Evolutionary conservation across 2,329 filamentous ascomycete genomes (phyloP).

Genomic region (Metarhizium rileyi): DNA sequence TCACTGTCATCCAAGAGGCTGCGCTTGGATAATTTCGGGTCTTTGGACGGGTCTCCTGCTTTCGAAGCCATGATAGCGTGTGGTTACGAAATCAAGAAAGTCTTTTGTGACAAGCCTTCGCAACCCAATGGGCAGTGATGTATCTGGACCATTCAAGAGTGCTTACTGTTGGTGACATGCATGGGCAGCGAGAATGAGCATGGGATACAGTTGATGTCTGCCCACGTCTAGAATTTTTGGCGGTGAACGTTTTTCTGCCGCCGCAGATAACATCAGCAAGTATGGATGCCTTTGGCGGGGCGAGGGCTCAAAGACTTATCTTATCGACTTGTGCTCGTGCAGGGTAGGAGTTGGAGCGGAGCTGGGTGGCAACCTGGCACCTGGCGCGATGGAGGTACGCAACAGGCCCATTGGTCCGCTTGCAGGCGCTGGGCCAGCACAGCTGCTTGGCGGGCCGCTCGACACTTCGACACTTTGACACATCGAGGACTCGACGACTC

Average conservation of each 20-base stretch:
- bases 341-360: too few relatives aligned
- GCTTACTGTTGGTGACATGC: too few relatives aligned
- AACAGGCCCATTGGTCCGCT: background rate
- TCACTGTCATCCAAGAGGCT: conserved; percentile 45
- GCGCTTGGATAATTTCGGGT: conserved; percentile 31
- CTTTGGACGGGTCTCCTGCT: conserved; percentile 11
- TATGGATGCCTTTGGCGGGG: conserved; percentile 6
- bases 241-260: conserved; percentile 19
- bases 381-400: too few relatives aligned
- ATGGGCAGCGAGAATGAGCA: background rate
- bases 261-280: background rate
- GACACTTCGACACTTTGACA: too few relatives aligned
- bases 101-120: background rate
- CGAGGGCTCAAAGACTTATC: too few relatives aligned
- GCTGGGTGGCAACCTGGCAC: too few relatives aligned
- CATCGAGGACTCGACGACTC: too few relatives aligned
- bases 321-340: too few relatives aligned
- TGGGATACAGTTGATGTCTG: background rate
- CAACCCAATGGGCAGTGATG: too few relatives aligned
- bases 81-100: background rate
- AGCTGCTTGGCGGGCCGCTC: background rate
- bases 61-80: conserved; percentile 9
- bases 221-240: conserved; percentile 20
- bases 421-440: background rate
- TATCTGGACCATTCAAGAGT: too few relatives aligned